Conservation (phyloP, 2,329 filamentous ascomycete genomes). For the Colletotrichum spaethianum region DNA sequence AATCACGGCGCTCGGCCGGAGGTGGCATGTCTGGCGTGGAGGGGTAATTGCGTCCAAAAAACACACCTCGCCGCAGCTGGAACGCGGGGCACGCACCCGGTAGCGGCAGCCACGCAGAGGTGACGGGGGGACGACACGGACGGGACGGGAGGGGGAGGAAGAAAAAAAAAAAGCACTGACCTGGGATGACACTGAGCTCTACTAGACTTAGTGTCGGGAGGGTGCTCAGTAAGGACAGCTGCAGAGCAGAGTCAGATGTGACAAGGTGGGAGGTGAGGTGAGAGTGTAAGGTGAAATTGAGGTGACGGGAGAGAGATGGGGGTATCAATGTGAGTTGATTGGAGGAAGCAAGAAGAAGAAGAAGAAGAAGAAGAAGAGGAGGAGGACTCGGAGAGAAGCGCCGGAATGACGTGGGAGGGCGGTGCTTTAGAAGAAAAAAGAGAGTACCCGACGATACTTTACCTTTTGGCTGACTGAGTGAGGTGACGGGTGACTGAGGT, state of each 20-base stretch:
- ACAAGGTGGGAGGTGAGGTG: no score
- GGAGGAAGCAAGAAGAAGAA: neutral
- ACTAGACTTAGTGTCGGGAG: neutral
- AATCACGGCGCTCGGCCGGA: conserved; percentile 20
- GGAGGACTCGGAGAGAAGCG: neutral
- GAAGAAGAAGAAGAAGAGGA: neutral
- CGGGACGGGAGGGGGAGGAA: neutral
- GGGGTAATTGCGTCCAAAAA: conserved; percentile 34
- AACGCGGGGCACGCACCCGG: conserved; percentile 30
- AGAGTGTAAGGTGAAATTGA: neutral
- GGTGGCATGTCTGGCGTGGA: conserved; percentile 40
- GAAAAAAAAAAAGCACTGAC: conserved; percentile 37
- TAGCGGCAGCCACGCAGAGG: conserved; percentile 1
- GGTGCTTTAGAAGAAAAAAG: conserved; percentile 9
- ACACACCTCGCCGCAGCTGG: conserved; percentile 3
- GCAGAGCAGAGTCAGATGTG: neutral
- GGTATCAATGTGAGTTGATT: neutral
- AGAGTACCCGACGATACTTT: neutral
- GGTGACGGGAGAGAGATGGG: neutral
- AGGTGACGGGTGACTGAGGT: neutral
- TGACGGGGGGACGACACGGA: neutral
- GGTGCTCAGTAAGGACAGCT: conserved; percentile 21
- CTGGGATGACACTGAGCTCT: conserved; percentile 21
- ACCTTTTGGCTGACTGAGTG: conserved; percentile 5
- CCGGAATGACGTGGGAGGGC: conserved; percentile 1